Evolutionary conservation across 2,329 filamentous ascomycete species (phyloP), one percentile per base, ranked within the genome.

Genomic region (Alternaria rosae): DNA sequence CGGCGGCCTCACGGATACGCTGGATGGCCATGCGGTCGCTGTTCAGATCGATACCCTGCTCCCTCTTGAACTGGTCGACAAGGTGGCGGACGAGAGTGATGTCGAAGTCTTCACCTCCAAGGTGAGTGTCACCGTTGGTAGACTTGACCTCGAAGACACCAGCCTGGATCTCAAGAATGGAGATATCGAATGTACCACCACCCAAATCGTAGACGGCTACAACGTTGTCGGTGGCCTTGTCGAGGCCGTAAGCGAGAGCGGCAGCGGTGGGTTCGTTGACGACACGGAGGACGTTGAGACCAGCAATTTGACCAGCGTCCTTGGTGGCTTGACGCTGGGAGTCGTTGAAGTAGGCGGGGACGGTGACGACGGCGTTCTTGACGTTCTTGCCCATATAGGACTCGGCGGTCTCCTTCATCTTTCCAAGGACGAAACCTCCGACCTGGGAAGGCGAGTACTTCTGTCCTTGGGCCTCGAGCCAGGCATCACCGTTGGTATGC

Each of bases 381-480:
- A 97, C 85, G 64, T 89, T 88, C 86, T 93, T 97, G 84, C 91
- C 89, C 70, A 97, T 88, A 85, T 96, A 97, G 66, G 91, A 86
- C 86, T 97, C 94, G 70, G 94, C 94, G 54, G 94, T 98, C 87
- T 97, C 94, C 89, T 97, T 97, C 94, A 97, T 97, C 89, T 98
- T 97, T 82, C 93, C 91, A 76, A 98, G 88, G 70, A 97, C 87
- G 82, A 97, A 97, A 78, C 94, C 94, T 88, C 94, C 94, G 69
- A 98, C 92, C 83, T 98, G 94, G n/a, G 94, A 97, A 60, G 94
- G 94, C 70, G 94, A 97, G 87, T 97, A 97, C 83, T 94, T 97
- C 84, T 97, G 89, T 79, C 90, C 93, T 73, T 93, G 93, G 74
- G 94, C 92, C 82, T 94, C 89, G 68, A 98, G 91, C 94, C 94